These are phyloP conservation scores for Fusarium phyllophilum DNA, from an alignment of 2,329 filamentous ascomycete species.

Conservation along the genomic window DNA sequence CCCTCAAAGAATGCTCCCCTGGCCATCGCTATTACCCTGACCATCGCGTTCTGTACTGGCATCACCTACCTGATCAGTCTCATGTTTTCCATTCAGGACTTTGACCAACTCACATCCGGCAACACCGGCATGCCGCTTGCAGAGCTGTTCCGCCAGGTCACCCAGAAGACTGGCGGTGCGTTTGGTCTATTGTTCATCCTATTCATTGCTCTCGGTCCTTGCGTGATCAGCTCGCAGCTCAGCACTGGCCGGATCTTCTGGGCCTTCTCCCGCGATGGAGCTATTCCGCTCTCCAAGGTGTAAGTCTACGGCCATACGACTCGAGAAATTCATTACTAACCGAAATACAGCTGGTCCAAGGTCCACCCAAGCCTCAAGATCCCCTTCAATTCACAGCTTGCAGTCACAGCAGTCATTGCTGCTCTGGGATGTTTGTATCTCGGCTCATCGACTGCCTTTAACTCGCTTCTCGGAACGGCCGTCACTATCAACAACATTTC, in stretches of 20 bases:
- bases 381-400: background rate
- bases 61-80: conserved; percentile 1
- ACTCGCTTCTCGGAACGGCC: background rate
- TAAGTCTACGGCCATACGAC: rapidly evolving
- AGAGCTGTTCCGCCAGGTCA: conserved; percentile 8
- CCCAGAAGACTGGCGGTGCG: background rate
- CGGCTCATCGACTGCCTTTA: conserved; percentile 5
- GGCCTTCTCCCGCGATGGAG: conserved; percentile 10
- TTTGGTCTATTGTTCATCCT: conserved; percentile 1
- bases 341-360: background rate
- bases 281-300: background rate
- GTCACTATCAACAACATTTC: conserved; percentile 11
- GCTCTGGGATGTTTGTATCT: conserved; percentile 3
- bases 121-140: background rate
- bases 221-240: background rate
- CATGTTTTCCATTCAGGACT: conserved; percentile 7
- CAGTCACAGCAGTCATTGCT: background rate
- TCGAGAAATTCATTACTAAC: rapidly evolving
- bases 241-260: conserved; percentile 12
- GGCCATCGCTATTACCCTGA: background rate
- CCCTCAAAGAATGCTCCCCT: background rate
- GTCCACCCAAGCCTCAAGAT: background rate
- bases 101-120: rapidly evolving
- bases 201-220: background rate
- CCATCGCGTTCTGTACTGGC: conserved; percentile 1